Evolutionary conservation across 176 grass and related monocot species (phyloP).

Genomic region (Panicum miliaceum): DNA sequence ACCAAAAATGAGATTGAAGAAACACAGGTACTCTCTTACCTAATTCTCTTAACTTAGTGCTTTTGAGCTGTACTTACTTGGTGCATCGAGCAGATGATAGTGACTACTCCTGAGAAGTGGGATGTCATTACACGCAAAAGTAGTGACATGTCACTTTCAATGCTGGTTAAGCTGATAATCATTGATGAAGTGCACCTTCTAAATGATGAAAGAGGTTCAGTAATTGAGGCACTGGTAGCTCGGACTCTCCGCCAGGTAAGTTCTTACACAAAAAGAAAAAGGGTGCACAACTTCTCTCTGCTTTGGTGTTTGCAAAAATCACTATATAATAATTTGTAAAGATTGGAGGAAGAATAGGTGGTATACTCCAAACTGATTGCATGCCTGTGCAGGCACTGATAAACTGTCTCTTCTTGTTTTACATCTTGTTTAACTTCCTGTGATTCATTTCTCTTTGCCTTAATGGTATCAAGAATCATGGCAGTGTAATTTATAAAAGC

Average conservation of each 20-base stretch:
- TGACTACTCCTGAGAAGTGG: constrained; percentile 98
- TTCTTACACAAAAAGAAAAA: constrained; percentile 15
- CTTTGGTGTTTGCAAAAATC: constrained; percentile 24
- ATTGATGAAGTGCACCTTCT: constrained; percentile 98
- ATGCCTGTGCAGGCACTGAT: constrained; percentile 3
- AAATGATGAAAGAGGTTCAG: constrained; percentile 98
- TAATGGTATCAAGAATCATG: constrained; percentile 32
- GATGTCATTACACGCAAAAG: constrained; percentile 99
- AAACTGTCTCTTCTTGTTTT: constrained; percentile 16
- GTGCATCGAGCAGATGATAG: constrained; percentile 81
- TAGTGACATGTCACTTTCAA: constrained; percentile 97
- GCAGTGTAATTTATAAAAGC: constrained; percentile 20
- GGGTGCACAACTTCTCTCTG: not conserved
- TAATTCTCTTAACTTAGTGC: not conserved
- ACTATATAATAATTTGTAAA: constrained; percentile 35
- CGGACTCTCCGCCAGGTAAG: constrained; percentile 89
- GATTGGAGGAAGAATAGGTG: constrained; percentile 9
- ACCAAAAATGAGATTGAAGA: constrained; percentile 91
- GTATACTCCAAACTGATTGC: constrained; percentile 16
- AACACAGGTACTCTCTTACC: constrained; percentile 67
- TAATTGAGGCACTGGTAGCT: constrained; percentile 96
- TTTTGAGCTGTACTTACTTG: constrained; percentile 38
- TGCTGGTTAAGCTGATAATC: constrained; percentile 95
- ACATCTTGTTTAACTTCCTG: constrained; percentile 15
- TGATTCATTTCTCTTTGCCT: not conserved